phyloP scores from a whole-genome alignment of 805 yeast species.

The Metahyphopichia silvanorum region DNA sequence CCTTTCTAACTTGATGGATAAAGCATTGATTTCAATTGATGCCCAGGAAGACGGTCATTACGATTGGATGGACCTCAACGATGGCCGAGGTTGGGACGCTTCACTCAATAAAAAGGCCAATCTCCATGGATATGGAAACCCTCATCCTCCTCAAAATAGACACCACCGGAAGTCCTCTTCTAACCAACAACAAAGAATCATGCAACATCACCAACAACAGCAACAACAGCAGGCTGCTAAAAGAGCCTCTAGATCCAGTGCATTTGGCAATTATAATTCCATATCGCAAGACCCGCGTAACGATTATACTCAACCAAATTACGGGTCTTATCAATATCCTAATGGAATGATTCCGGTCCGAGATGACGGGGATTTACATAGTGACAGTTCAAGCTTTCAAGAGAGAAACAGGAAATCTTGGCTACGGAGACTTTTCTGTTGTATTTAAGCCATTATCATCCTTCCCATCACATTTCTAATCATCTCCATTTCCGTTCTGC shows the following conservation, averaged over 20 bases:
- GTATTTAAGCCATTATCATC: slow-evolving; percentile 5
- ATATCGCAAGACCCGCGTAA: slow-evolving; percentile 3
- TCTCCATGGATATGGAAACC: slow-evolving; percentile 94
- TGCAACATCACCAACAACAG: slow-evolving; percentile 8
- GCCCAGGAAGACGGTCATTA: slow-evolving; percentile 82
- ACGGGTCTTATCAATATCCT: slow-evolving; percentile 12
- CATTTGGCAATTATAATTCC: slow-evolving; percentile 3
- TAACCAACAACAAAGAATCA: slow-evolving; percentile 11
- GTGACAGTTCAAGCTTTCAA: slow-evolving; percentile 34
- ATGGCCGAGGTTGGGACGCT: slow-evolving; percentile 95
- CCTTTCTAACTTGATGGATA: slow-evolving; percentile 71
- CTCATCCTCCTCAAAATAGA: slow-evolving; percentile 59
- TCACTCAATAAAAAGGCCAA: slow-evolving; percentile 87
- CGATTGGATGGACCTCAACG: slow-evolving; percentile 97
- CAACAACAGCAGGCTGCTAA: slow-evolving; percentile 8
- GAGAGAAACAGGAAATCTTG: slow-evolving; percentile 10
- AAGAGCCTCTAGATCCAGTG: slow-evolving; percentile 3
- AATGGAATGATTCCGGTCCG: slow-evolving; percentile 31
- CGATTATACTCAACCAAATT: slow-evolving; percentile 3
- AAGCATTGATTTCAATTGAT: slow-evolving; percentile 70
- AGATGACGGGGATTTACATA: slow-evolving; percentile 37
- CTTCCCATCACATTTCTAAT: too few species aligned
- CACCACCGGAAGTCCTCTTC: slow-evolving; percentile 4
- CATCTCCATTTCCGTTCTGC: too few species aligned
- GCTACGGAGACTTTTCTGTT: slow-evolving; percentile 9